Evolutionary conservation across 306 rosid species (phyloP), one percentile per base, ranked within the genome.

Genomic region (Macrotyloma uniflorum): DNA sequence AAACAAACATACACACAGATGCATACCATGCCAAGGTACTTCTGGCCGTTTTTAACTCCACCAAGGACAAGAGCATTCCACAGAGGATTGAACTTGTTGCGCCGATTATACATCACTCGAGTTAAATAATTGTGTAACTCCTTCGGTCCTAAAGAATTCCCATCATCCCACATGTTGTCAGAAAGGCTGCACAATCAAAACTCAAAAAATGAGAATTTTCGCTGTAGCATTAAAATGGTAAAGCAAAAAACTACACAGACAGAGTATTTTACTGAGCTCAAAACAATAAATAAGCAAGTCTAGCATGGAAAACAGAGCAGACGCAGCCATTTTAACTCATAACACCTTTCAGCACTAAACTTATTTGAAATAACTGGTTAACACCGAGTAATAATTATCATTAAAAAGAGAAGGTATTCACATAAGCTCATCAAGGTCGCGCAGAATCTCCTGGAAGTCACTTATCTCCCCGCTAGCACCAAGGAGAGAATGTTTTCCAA

Each of bases 401-500:
- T 30, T 49, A 1, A 46, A n/a, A 19, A 8, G 32, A 40, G 22
- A 53, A 38, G 36, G 67, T 43, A 43, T 94, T 90, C 80, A 92
- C 98, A 90, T 87, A 50, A 94, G 97, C 54, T 94, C 97, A 50
- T 92, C 97, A 35, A 94, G 97, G 71, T 86, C 79, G 49, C 85
- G 88, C 49, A 91, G 55, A 45, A 93, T 81, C 89, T 93, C 95
- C 87, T 93, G 99, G 77, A 92, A 95, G 54, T 95, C 99, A 84
- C 99, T 95, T 62, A 95, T 83, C 87, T 95, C 99, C 72, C 99
- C 99, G 40, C 96, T 95, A 61, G 93, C 99, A 33, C 98, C 97
- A 14, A 95, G 90, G 69, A 95, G 92, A 72, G 97, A 88, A 86
- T 93, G 98, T 32, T 95, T 95, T 76, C 98, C 98, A 67, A 93